phyloP scores from a whole-genome alignment of 805 yeast genomes.

The Jamesozyma rosinii region DNA sequence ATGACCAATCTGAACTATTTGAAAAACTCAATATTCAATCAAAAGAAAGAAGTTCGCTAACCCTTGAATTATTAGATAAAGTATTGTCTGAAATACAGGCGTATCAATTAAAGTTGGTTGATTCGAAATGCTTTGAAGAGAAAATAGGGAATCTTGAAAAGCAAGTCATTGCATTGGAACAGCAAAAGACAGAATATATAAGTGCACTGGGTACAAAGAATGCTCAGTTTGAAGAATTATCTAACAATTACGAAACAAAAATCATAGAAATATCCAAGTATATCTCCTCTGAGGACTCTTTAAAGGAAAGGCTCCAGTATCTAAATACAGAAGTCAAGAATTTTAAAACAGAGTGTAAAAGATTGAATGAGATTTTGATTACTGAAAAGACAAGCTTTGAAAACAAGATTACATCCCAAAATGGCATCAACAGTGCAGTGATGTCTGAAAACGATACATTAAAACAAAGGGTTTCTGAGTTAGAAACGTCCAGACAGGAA shows the following conservation, averaged over 20 bases:
- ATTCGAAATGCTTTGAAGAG: slow-evolving; percentile 11
- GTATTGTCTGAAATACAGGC: not conserved
- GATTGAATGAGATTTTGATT: slow-evolving; percentile 14
- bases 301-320: slow-evolving; percentile 7
- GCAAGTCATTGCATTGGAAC: slow-evolving; percentile 14
- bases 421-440: slow-evolving; percentile 27
- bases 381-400: slow-evolving; percentile 25
- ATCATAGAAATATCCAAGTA: slow-evolving; percentile 8
- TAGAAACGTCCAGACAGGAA: slow-evolving; percentile 14
- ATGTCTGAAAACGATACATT: slow-evolving; percentile 24
- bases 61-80: not conserved
- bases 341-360: slow-evolving; percentile 6
- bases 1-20: not conserved
- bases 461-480: slow-evolving; percentile 13
- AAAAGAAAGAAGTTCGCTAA: not conserved
- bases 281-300: slow-evolving; percentile 7
- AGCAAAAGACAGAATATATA: slow-evolving; percentile 21
- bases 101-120: slow-evolving; percentile 3
- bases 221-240: slow-evolving; percentile 19
- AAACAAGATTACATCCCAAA: slow-evolving; percentile 31
- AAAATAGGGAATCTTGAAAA: slow-evolving; percentile 14
- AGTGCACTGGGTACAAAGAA: slow-evolving; percentile 20
- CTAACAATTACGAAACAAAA: slow-evolving; percentile 6
- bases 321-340: slow-evolving; percentile 6
- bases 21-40: not conserved